Conservation (phyloP, 768 basidiomycete species). For the Suillus spraguei region DNA sequence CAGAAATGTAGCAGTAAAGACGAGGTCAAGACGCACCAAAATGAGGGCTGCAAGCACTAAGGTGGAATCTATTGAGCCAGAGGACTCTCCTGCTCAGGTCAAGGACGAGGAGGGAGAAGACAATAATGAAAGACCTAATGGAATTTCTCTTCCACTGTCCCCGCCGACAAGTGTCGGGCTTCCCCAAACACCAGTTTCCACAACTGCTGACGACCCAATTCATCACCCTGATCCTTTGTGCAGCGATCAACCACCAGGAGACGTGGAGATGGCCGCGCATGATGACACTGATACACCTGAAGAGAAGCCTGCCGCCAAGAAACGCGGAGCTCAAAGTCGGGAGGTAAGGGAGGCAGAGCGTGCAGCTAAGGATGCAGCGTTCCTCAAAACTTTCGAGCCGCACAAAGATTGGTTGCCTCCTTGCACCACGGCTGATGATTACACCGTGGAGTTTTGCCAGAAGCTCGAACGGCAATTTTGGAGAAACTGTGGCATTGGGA, state of each 20-base stretch:
- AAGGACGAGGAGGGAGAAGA: conserved; percentile 48
- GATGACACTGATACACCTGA: conserved; percentile 33
- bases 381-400: conserved; percentile 74
- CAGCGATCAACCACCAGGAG: conserved; percentile 10
- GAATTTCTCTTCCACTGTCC: conserved; percentile 25
- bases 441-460: conserved; percentile 85
- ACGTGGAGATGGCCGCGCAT: conserved; percentile 15
- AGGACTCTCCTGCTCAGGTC: conserved; percentile 31
- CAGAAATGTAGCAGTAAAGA: conserved; percentile 38
- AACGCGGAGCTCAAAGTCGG: conserved; percentile 43
- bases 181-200: conserved; percentile 23
- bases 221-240: conserved; percentile 11
- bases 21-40: conserved; percentile 43
- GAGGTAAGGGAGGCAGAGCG: conserved; percentile 48
- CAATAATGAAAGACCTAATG: conserved; percentile 4
- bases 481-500: conserved; percentile 87
- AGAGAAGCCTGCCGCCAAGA: conserved; percentile 40
- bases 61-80: conserved; percentile 48
- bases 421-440: conserved; percentile 72
- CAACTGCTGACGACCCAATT: conserved; percentile 14
- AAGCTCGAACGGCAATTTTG: conserved; percentile 90
- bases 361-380: conserved; percentile 48
- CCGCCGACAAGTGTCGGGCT: conserved; percentile 29
- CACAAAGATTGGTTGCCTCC: conserved; percentile 78
- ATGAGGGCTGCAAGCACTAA: conserved; percentile 42